Conservation (phyloP, 129 eudicot genomes). For the Kitagawia praeruptora region DNA sequence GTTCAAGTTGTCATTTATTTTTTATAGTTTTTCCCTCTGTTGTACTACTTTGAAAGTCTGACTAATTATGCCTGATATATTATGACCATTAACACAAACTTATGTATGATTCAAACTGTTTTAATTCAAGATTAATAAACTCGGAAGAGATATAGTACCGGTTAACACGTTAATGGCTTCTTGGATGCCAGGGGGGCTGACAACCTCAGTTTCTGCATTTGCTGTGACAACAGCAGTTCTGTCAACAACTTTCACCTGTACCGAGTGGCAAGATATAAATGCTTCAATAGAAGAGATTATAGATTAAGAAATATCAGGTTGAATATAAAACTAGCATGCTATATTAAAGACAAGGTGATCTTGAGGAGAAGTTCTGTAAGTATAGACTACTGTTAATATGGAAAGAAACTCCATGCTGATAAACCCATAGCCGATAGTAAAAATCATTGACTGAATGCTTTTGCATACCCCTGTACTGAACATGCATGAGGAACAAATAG, state of each 20-base stretch:
- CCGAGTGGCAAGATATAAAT: not conserved
- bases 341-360: not conserved
- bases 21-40: not conserved
- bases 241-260: slow-evolving; percentile 77
- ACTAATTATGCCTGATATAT: not conserved
- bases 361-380: not conserved
- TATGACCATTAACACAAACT: not conserved
- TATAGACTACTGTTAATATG: not conserved
- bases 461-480: not conserved
- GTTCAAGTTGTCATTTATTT: not conserved
- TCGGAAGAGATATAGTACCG: slow-evolving; percentile 25
- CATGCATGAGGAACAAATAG: not conserved
- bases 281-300: not conserved
- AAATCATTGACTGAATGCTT: no score
- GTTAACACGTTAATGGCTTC: slow-evolving; percentile 65
- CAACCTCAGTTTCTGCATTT: slow-evolving; percentile 78
- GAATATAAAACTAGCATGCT: not conserved
- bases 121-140: not conserved
- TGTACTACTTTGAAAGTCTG: not conserved
- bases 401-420: not conserved
- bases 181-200: slow-evolving; percentile 76
- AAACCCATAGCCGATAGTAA: not conserved
- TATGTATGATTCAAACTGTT: not conserved
- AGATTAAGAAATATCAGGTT: not conserved
- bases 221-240: slow-evolving; percentile 61